These are phyloP conservation scores for Penicillium sp. DNA, from an alignment of 2,329 filamentous ascomycete species.

Conservation along the genomic window DNA sequence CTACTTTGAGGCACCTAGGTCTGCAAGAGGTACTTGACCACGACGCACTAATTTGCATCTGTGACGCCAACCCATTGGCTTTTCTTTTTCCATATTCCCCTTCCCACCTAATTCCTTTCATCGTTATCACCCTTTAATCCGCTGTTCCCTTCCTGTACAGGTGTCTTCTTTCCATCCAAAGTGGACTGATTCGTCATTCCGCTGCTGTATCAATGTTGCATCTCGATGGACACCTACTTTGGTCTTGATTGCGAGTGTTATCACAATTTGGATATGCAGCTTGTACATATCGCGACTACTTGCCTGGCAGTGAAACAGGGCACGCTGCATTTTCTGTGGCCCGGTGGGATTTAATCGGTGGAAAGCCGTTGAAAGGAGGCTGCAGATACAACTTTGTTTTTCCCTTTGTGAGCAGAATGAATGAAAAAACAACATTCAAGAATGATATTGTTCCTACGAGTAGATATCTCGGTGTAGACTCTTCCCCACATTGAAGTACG, in stretches of 20 bases:
- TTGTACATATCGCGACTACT: conserved; percentile 37
- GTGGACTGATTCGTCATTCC: conserved; percentile 21
- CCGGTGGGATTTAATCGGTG: conserved; percentile 28
- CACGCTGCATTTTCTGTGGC: conserved; percentile 7
- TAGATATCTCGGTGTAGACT: not conserved
- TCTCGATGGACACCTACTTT: conserved; percentile 22
- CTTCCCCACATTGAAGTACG: not conserved
- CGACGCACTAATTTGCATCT: conserved; percentile 23
- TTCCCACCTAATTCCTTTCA: conserved; percentile 30
- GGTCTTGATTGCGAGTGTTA: conserved; percentile 15
- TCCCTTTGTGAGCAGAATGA: conserved; percentile 35
- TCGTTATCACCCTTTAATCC: conserved; percentile 37
- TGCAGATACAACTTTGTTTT: conserved; percentile 29
- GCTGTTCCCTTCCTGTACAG: conserved; percentile 34
- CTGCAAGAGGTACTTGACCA: not conserved
- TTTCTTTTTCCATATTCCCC: conserved; percentile 27
- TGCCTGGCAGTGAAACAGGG: conserved; percentile 22
- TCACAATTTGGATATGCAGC: conserved; percentile 28
- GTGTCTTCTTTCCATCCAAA: conserved; percentile 11
- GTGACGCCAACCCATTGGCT: conserved; percentile 27
- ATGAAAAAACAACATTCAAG: conserved; percentile 20
- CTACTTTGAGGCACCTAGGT: not conserved
- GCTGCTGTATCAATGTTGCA: conserved; percentile 32
- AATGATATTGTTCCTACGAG: conserved; percentile 3
- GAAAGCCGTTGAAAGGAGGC: conserved; percentile 26